Conservation (phyloP, 208 protist genomes). For the Trichomonas vaginalis region DNA sequence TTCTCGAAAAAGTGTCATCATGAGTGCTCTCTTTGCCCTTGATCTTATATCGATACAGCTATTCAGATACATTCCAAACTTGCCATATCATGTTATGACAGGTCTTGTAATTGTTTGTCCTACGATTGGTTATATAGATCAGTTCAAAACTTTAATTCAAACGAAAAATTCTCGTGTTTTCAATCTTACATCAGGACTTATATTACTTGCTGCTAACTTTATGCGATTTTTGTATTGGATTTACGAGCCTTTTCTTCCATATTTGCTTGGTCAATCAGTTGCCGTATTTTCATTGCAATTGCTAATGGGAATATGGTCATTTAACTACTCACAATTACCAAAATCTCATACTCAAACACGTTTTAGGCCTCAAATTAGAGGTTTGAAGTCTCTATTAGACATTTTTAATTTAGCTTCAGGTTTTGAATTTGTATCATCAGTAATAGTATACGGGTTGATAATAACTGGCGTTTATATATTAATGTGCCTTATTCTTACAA, state of each 20-base stretch:
- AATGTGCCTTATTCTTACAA: background rate
- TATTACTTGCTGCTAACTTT: background rate
- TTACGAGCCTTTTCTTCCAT: background rate
- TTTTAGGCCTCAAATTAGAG: background rate
- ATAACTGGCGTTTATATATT: background rate
- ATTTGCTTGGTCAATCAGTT: conserved; percentile 1
- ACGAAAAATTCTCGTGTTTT: background rate
- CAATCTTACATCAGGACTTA: background rate
- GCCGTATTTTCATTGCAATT: background rate
- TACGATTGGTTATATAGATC: background rate
- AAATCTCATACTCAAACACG: background rate
- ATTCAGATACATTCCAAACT: background rate
- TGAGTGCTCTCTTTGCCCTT: background rate
- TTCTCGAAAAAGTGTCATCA: background rate
- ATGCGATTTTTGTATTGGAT: background rate
- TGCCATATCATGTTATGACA: background rate
- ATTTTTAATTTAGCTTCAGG: background rate
- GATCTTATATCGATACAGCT: background rate
- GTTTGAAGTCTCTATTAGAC: background rate
- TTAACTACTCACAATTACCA: background rate
- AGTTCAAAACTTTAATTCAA: background rate
- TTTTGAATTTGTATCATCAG: background rate
- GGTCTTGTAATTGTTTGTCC: background rate
- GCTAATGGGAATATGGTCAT: background rate
- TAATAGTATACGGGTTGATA: background rate